Base-by-base conservation (phyloP, 2,329 filamentous ascomycete species). In the Talaromyces sp. region DNA sequence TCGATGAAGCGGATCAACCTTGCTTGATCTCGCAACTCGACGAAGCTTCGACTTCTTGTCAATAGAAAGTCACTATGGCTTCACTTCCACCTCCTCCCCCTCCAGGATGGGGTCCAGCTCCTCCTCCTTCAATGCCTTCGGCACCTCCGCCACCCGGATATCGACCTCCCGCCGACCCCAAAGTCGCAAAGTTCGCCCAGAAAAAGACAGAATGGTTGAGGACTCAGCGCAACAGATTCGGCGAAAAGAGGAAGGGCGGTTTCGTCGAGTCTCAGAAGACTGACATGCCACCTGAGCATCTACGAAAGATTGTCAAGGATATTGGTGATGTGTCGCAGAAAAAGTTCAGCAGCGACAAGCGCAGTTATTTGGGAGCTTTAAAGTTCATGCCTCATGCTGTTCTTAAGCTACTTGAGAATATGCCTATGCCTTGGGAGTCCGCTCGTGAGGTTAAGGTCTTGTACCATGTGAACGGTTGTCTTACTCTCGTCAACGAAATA, bases 381-480 rank as follows among this genome's bases (percentile, higher is more conserved):
- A 99, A 99, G 81, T 99, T 97, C 81, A 99, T 99, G 95, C 95
- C 95, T 1, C 95, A 99, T 76, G 95, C 95, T 6, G 95, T 99
- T 11, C 81, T 99, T 81, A 99, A 99, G 83, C 85, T 99, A 27
- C 80, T 99, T 64, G 95, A 99, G 82, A 99, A 99, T 73, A 99
- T 99, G 95, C 95, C 95, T 3, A 99, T 99, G 95, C 95, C 95
- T 0, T 99, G 95, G 95, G 95, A 99, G 81, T 95, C 93, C 65
- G 89, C 92, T 31, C 88, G 93, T 68, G 95, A 99, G 74, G 96
- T 99, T 68, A 98, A 98, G 81, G 95, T 99, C 33, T 84, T 99
- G 13, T 99, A 99, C 78, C 95, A 99, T 75, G 93, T 98, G 73
- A 99, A 99, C 74, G 95, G 95, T 35, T 99, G 96, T 74, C 80